A percentile compares a stretch with the other conserved stretches of the same genome.
Conservation (phyloP, 805 yeast genomes). For the Candida cerambycidarum region DNA sequence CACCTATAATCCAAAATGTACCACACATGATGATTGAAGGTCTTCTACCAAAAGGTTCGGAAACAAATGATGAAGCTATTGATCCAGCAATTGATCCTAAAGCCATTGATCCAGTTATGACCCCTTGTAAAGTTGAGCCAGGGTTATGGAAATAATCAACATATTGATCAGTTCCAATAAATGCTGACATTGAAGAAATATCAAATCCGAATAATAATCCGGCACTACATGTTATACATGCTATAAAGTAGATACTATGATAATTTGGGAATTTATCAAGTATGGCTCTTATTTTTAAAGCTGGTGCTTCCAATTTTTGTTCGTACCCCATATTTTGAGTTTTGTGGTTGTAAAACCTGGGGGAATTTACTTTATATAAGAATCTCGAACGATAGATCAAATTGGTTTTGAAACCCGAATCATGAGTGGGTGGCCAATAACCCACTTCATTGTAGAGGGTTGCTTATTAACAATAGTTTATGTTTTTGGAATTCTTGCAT, state of each 20-base stretch:
- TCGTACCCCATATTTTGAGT: slow-evolving; percentile 30
- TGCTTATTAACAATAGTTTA: too few species aligned
- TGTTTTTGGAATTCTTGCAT: too few species aligned
- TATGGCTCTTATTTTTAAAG: slow-evolving; percentile 32
- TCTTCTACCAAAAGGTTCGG: slow-evolving; percentile 49
- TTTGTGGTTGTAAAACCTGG: not conserved
- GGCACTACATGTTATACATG: slow-evolving; percentile 59
- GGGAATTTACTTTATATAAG: not conserved
- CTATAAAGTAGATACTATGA: slow-evolving; percentile 57
- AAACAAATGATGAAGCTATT: slow-evolving; percentile 46
- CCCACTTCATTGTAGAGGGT: not conserved
- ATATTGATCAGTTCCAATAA: slow-evolving; percentile 50
- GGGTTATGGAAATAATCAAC: slow-evolving; percentile 45
- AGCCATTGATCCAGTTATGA: slow-evolving; percentile 73
- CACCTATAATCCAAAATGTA: slow-evolving; percentile 38
- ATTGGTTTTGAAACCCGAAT: too few species aligned
- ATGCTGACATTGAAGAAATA: slow-evolving; percentile 74
- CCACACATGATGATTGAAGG: slow-evolving; percentile 41
- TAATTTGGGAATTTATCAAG: slow-evolving; percentile 39
- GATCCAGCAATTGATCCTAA: slow-evolving; percentile 77
- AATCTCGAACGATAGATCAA: not conserved
- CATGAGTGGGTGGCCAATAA: not conserved
- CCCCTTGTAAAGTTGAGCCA: slow-evolving; percentile 60
- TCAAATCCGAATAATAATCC: slow-evolving; percentile 80
- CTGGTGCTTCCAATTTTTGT: slow-evolving; percentile 32